Base-by-base conservation (phyloP, 495 filamentous ascomycete species). In the Neurospora intermedia region DNA sequence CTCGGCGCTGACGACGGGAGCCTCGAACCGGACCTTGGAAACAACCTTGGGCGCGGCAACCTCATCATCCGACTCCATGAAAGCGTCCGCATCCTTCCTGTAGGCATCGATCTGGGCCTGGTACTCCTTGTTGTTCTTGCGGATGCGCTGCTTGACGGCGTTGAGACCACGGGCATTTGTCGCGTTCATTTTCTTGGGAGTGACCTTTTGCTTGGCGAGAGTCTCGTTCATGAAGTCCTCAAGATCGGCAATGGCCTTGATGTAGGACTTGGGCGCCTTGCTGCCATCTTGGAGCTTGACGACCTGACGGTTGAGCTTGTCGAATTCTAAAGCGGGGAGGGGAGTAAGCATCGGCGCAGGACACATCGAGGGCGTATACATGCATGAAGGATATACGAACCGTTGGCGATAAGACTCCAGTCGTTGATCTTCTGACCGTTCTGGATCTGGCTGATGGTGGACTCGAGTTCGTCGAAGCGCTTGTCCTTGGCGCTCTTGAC, bases 401-500 rank as follows among this genome's bases (percentile, higher is more conserved):
- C 93, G 81, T 90, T 88, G 74, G 94, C 92, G 77, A 99, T 96
- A 62, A 93, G 89, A 75, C 91, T 91, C 96, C 96, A 99, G 82
- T 99, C 96, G 79, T 91, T 92, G 78, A 98, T 99, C 88, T 96
- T 98, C 81, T 94, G 86, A 16, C 93, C 94, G 85, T 99, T 99
- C 76, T 97, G 94, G 74, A 98, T 98, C 73, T 91, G 83, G 79
- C 91, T 90, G 72, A 98, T 91, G 59, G 90, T 97, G 62, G 89
- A 88, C 82, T 98, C 96, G 73, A 99, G 87, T 79, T 97, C 96
- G 79, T 97, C 96, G 73, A 94, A 83, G 48, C 96, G 88, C 87
- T 99, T 99, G 83, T 98, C 94, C 84, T 98, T 98, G 70, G 94
- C 94, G 81, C 94, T 97, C 88, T 97, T 98, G 73, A 96, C 84